These are phyloP conservation scores for Trichoderma sp. DNA, from an alignment of 2,329 filamentous ascomycete genomes.

Conservation along the genomic window DNA sequence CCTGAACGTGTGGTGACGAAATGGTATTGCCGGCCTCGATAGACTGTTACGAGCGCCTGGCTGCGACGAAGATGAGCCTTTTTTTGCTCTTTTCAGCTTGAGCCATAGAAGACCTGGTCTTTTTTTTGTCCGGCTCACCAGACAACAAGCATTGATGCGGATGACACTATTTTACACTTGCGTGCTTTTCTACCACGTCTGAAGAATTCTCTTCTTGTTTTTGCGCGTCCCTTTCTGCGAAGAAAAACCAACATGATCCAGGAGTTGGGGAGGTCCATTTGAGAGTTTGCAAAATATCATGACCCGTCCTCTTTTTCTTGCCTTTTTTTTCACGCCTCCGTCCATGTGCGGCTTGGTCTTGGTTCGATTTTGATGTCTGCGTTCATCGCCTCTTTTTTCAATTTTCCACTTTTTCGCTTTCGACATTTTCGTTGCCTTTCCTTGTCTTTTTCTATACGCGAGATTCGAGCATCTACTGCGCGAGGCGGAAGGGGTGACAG, in stretches of 20 bases:
- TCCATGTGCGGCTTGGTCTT: background rate
- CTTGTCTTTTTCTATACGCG: constrained; percentile 3
- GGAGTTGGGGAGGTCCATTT: constrained; percentile 27
- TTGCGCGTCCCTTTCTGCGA: constrained; percentile 10
- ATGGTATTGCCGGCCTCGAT: constrained; percentile 5
- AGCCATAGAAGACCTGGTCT: constrained; percentile 22
- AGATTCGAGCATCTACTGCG: constrained; percentile 7
- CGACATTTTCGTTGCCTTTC: background rate
- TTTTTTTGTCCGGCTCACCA: background rate
- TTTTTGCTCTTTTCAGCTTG: background rate
- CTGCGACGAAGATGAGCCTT: constrained; percentile 9
- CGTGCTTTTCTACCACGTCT: background rate
- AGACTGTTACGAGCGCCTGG: constrained; percentile 27
- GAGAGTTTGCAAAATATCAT: constrained; percentile 19
- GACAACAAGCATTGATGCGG: constrained; percentile 5
- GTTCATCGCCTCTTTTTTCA: background rate
- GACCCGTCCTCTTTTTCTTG: constrained; percentile 1
- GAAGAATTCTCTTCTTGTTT: background rate
- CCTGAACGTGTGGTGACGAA: constrained; percentile 2
- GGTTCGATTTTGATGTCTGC: background rate
- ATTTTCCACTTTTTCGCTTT: background rate
- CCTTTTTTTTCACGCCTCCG: background rate
- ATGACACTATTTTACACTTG: background rate
- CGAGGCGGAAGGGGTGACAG: background rate
- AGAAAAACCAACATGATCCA: constrained; percentile 7